These are phyloP conservation scores for Fusarium kyushuense DNA, from an alignment of 2,329 filamentous ascomycete genomes.

Conservation along the genomic window DNA sequence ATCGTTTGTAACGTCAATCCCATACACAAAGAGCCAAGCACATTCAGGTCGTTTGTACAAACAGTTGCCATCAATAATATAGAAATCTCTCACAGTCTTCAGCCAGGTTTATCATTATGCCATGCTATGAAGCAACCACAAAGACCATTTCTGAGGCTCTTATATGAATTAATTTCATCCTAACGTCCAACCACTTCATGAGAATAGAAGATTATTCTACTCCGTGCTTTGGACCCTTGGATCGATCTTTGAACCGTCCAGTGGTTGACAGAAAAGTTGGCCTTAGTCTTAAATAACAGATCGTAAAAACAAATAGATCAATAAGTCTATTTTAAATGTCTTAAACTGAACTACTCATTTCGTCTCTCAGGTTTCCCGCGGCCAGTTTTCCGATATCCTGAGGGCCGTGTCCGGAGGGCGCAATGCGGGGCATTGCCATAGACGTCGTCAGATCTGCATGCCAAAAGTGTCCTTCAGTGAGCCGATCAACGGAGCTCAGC, in stretches of 20 bases:
- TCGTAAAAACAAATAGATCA: not conserved
- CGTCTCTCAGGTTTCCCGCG: not conserved
- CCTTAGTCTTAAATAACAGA: not conserved
- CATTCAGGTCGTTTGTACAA: not conserved
- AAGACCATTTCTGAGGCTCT: not conserved
- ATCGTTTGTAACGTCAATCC: not conserved
- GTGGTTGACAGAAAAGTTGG: not conserved
- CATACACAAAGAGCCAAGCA: not conserved
- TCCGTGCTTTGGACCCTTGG: not conserved
- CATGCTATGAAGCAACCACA: not conserved
- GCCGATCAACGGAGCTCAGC: slow-evolving; percentile 45
- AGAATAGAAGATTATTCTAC: not conserved
- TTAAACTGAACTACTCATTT: not conserved
- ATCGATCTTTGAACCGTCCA: not conserved
- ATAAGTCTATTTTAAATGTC: not conserved
- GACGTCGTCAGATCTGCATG: slow-evolving; percentile 8
- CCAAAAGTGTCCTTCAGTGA: slow-evolving; percentile 36
- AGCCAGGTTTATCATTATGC: not conserved
- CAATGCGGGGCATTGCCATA: slow-evolving; percentile 30
- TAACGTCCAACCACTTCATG: not conserved
- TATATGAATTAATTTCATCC: not conserved
- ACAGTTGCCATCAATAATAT: not conserved
- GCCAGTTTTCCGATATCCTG: not conserved
- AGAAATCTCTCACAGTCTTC: too few species aligned
- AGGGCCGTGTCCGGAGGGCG: slow-evolving; percentile 35